Evolutionary conservation across 441 rosid species (phyloP).

Genomic region (Adansonia gregorii): DNA sequence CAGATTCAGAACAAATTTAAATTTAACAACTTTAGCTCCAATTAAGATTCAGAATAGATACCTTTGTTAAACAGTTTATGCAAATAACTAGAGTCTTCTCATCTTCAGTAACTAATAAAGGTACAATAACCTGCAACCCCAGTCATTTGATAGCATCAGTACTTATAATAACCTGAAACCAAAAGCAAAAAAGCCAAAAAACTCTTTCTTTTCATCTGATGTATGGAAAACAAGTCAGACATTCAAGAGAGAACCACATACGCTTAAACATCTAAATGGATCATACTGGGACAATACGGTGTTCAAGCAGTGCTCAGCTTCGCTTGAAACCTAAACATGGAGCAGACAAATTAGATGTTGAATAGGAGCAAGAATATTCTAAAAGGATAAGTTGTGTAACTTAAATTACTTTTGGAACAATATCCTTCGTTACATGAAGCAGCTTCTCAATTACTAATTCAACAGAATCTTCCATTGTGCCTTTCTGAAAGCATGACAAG

Average conservation of each 20-base stretch:
- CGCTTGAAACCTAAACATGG: conserved; percentile 66
- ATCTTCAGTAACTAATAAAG: conserved; percentile 88
- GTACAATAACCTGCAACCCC: conserved; percentile 75
- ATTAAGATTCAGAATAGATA: conserved; percentile 30
- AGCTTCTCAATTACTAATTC: conserved; percentile 90
- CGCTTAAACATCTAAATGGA: conserved; percentile 94
- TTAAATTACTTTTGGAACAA: conserved; percentile 61
- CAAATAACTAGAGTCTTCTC: conserved; percentile 92
- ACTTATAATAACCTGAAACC: conserved; percentile 7
- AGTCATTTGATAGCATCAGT: conserved; percentile 28
- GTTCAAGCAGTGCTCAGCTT: conserved; percentile 90
- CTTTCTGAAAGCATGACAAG: conserved; percentile 61
- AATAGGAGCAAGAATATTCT: conserved; percentile 16
- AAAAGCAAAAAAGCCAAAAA: background rate
- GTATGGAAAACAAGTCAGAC: background rate
- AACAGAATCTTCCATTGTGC: conserved; percentile 80
- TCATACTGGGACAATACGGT: conserved; percentile 76
- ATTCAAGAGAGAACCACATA: conserved; percentile 44
- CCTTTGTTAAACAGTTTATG: conserved; percentile 96
- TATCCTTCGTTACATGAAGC: conserved; percentile 76
- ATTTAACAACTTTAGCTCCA: background rate
- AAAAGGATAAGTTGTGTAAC: conserved; percentile 22
- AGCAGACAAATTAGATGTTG: conserved; percentile 7
- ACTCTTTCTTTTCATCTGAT: background rate
- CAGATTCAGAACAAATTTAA: conserved; percentile 19